Evolutionary conservation across 306 rosid genomes (phyloP).

Genomic region (Herpetospermum pedunculosum): DNA sequence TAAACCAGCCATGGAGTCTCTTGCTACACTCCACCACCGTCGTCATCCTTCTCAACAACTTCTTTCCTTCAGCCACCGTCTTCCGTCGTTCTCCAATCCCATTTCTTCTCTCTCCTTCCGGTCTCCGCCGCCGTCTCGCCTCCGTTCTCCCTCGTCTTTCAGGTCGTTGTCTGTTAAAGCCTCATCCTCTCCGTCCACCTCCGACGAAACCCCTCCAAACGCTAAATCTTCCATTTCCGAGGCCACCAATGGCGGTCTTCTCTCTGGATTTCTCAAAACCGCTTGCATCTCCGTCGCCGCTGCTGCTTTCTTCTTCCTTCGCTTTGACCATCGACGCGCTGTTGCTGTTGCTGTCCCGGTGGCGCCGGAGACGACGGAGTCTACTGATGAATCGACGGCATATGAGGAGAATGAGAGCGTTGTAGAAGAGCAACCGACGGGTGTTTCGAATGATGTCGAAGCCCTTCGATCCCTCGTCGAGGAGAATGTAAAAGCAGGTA

Average conservation of each 20-base stretch:
- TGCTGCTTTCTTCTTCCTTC: constrained; percentile 41
- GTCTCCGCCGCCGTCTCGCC: constrained; percentile 12
- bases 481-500: constrained; percentile 29
- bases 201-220: constrained; percentile 15
- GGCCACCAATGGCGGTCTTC: constrained; percentile 23
- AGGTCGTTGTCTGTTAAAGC: constrained; percentile 26
- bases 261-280: constrained; percentile 27
- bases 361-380: constrained; percentile 18
- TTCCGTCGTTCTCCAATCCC: constrained; percentile 25
- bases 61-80: constrained; percentile 33
- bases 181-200: constrained; percentile 20
- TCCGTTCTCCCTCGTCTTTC: constrained; percentile 7
- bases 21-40: constrained; percentile 24
- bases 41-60: constrained; percentile 24
- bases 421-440: constrained; percentile 27
- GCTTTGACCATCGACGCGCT: constrained; percentile 31
- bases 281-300: constrained; percentile 40
- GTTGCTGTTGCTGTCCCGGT: constrained; percentile 33
- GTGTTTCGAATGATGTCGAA: constrained; percentile 27
- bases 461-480: constrained; percentile 48
- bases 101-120: constrained; percentile 25
- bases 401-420: constrained; percentile 26
- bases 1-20: constrained; percentile 42
- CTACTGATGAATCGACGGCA: constrained; percentile 17
- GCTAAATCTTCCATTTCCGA: constrained; percentile 20